Evolutionary conservation across 257 asterid genomes (phyloP).

Genomic region (Solanum infundibuliforme): DNA sequence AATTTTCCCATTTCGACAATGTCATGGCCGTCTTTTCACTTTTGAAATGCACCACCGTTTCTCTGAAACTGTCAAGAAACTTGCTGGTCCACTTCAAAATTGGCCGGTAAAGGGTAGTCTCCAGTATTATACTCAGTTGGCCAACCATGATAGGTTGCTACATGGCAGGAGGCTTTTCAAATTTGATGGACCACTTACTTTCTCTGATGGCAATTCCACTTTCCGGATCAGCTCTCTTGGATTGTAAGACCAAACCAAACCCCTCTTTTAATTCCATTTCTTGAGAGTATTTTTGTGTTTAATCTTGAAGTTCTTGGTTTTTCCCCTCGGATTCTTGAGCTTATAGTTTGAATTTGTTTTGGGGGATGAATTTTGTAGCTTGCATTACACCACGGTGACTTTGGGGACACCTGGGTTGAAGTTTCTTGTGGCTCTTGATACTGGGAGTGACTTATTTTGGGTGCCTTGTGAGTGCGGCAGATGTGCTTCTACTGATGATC

Average conservation of each 20-base stretch:
- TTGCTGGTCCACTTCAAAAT: conserved; percentile 9
- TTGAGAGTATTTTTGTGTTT: neutral
- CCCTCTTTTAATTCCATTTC: neutral
- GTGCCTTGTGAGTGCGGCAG: conserved; percentile 61
- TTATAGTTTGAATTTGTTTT: neutral
- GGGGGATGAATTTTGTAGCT: conserved; percentile 32
- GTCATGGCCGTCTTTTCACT: conserved; percentile 38
- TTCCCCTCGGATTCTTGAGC: neutral
- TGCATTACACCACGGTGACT: conserved; percentile 73
- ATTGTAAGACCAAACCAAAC: conserved; percentile 34
- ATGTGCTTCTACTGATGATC: conserved; percentile 43
- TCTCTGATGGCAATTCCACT: conserved; percentile 65
- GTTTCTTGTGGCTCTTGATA: conserved; percentile 88
- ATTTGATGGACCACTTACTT: conserved; percentile 37
- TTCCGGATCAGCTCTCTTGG: conserved; percentile 61
- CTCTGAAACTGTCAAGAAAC: conserved; percentile 53
- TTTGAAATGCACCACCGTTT: conserved; percentile 83
- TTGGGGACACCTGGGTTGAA: conserved; percentile 71
- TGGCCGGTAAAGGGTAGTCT: conserved; percentile 55
- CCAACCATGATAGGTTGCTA: conserved; percentile 37
- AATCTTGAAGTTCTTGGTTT: neutral
- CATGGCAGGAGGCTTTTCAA: conserved; percentile 35
- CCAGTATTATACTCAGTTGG: conserved; percentile 51
- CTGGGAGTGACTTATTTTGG: conserved; percentile 88
- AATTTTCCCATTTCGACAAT: conserved; percentile 12